Evolutionary conservation across 2,329 filamentous ascomycete species (phyloP), one percentile per base, ranked within the genome.

Genomic region (Coniosporium tulheliwenetii): DNA sequence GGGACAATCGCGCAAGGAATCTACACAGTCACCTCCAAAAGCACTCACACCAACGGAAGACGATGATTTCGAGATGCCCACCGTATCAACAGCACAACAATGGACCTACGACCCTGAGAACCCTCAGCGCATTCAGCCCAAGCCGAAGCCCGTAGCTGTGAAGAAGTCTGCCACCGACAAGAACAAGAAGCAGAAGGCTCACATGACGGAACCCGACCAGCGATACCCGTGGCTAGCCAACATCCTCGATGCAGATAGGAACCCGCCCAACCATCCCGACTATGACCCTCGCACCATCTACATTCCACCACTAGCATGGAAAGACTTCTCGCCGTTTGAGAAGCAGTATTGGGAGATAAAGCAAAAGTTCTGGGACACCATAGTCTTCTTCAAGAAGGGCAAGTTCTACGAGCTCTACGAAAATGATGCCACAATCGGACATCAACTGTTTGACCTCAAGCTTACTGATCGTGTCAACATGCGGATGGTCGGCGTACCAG

Each of bases 271-370:
- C 8, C 77, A 95, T 57, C 81, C 87, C 0, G 89, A 98, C 42
- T 94, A 89, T 51, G 87, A 98, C 52, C 85, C 85, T 8, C 74
- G 85, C 14, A 93, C 86, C 0, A 72, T 98, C n/a, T 94, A 80
- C 58, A 81, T 98, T 30, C 91, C 91, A 0, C 82, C 85, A 0
- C 56, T 69, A 30, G 85, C 85, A 0, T 93, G 80, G 78, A 64
- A 65, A 29, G 79, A 82, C 19, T 95, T 98, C 56, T 93, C 87
- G 0, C 75, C 89, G 0, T 98, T 98, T 48, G 91, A 98, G 62
- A 93, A 86, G 59, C 91, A 98, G 57, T 98, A 98, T 59, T 98
- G 91, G 91, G 85, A 93, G 53, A 96, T 98, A 60, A 98, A 98
- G 65, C 83, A 87, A 59, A 95, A 95, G 51, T 84, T 93, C 48